phyloP scores from a whole-genome alignment of 257 asterid genomes.

The Salvia splendens region DNA sequence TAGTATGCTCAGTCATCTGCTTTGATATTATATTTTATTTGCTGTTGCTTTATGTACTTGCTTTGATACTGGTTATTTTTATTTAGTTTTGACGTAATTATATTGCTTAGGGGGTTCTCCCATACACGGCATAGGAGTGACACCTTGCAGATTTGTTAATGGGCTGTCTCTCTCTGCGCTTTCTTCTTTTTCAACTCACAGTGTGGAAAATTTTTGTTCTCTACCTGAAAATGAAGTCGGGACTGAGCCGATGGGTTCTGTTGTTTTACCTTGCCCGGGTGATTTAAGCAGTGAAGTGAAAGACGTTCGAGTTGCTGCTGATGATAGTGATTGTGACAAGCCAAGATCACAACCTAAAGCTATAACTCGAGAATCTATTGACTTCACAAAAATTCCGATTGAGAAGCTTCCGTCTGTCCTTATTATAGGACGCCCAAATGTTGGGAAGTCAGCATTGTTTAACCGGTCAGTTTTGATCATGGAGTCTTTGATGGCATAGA shows the following conservation, averaged over 20 bases:
- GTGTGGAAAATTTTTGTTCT: conserved; percentile 42
- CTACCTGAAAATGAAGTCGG: conserved; percentile 36
- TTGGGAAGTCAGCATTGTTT: conserved; percentile 92
- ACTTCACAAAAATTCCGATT: conserved; percentile 70
- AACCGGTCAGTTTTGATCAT: conserved; percentile 64
- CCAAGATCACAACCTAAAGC: conserved; percentile 41
- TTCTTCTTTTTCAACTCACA: conserved; percentile 30
- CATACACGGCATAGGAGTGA: conserved; percentile 25
- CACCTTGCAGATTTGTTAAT: conserved; percentile 30
- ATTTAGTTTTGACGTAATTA: conserved; percentile 20
- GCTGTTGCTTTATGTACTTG: not conserved
- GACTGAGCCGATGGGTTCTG: conserved; percentile 36
- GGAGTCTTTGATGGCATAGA: conserved; percentile 5
- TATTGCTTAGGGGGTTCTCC: conserved; percentile 39
- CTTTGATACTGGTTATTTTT: conserved; percentile 6
- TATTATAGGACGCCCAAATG: conserved; percentile 92
- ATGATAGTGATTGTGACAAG: conserved; percentile 29
- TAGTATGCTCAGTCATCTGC: too few species aligned
- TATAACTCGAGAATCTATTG: conserved; percentile 48
- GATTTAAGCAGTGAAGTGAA: conserved; percentile 36
- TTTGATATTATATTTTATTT: not conserved
- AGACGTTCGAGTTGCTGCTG: conserved; percentile 38
- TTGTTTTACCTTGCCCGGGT: conserved; percentile 29
- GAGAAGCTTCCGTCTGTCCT: conserved; percentile 79
- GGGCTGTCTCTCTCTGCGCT: conserved; percentile 21